phyloP scores from a whole-genome alignment of 495 filamentous ascomycete species.

The Aspergillus leporis region DNA sequence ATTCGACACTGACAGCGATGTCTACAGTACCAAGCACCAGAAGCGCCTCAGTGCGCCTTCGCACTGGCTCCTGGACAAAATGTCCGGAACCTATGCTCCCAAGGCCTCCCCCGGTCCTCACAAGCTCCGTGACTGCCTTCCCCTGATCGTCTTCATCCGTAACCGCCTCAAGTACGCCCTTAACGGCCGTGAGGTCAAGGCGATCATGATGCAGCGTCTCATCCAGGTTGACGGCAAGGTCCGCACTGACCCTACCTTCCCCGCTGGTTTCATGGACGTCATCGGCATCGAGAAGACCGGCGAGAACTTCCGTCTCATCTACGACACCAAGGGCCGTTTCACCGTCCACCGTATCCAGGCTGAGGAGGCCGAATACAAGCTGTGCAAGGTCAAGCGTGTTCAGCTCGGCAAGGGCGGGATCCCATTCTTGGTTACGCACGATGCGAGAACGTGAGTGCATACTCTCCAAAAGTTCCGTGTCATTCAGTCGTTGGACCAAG shows the following conservation, averaged over 20 bases:
- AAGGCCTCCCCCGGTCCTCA: constrained; percentile 95
- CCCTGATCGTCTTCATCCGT: constrained; percentile 97
- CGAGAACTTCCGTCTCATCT: constrained; percentile 99
- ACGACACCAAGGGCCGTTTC: constrained; percentile 99
- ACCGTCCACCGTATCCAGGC: constrained; percentile 98
- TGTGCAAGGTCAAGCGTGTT: constrained; percentile 98
- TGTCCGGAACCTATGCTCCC: constrained; percentile 96
- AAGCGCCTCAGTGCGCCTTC: constrained; percentile 98
- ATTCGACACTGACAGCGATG: constrained; percentile 34
- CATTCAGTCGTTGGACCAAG: constrained; percentile 99
- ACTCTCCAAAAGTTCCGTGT: constrained; percentile 68
- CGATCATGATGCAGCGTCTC: constrained; percentile 99
- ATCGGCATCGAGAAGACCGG: constrained; percentile 99
- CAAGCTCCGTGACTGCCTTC: constrained; percentile 98
- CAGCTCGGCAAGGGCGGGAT: constrained; percentile 99
- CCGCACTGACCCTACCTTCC: constrained; percentile 97
- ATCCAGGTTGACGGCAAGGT: constrained; percentile 99
- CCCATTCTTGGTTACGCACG: constrained; percentile 99
- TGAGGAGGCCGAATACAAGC: constrained; percentile 99
- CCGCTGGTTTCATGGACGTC: constrained; percentile 99
- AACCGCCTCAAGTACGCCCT: constrained; percentile 99
- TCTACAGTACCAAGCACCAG: constrained; percentile 93
- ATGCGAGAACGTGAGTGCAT: constrained; percentile 98
- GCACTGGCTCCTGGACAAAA: constrained; percentile 99
- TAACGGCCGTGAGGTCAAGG: constrained; percentile 94